Percentiles rank a stretch among this genome's conserved stretches.
These are phyloP conservation scores for Chlamydomonas reinhardtii DNA, from an alignment of 163 green algal species.

Conservation along the genomic window DNA sequence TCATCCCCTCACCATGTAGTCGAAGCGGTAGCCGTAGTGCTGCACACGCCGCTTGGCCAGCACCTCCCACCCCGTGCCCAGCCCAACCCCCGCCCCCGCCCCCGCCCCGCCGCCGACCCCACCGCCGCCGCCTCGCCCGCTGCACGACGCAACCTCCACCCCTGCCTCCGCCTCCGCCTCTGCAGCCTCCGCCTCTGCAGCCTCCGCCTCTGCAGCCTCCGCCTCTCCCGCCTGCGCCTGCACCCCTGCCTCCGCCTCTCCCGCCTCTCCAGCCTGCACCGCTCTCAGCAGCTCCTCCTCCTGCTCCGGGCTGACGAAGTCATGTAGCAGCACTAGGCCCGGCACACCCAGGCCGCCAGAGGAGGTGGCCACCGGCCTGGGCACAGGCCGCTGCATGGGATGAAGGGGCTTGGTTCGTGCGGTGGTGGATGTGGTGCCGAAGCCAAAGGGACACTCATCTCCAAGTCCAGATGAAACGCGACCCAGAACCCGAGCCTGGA, in stretches of 20 bases:
- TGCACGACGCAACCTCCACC: neutral
- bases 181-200: neutral
- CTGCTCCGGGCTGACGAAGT: constrained; percentile 83
- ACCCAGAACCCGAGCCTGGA: too few relatives aligned
- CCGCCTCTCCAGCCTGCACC: neutral
- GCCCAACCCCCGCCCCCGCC: too few relatives aligned
- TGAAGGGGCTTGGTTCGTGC: too few relatives aligned
- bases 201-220: constrained; percentile 5
- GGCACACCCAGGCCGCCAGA: constrained; percentile 71
- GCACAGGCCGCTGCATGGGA: constrained; percentile 8
- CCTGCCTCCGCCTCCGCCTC: neutral
- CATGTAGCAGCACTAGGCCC: constrained; percentile 75
- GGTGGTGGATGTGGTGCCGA: too few relatives aligned
- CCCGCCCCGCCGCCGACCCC: neutral
- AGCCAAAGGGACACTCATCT: too few relatives aligned
- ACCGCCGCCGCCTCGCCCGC: neutral
- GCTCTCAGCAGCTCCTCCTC: constrained; percentile 74
- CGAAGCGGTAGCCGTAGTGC: constrained; percentile 92
- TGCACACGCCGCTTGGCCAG: constrained; percentile 89
- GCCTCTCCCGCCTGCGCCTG: neutral
- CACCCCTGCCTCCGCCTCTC: too few relatives aligned
- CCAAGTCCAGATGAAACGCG: too few relatives aligned
- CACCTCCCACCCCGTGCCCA: neutral
- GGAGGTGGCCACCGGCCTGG: constrained; percentile 27
- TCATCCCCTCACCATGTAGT: constrained; percentile 73